Conservation (phyloP, 2,329 filamentous ascomycete genomes). For the Conoideocrella luteorostrata region DNA sequence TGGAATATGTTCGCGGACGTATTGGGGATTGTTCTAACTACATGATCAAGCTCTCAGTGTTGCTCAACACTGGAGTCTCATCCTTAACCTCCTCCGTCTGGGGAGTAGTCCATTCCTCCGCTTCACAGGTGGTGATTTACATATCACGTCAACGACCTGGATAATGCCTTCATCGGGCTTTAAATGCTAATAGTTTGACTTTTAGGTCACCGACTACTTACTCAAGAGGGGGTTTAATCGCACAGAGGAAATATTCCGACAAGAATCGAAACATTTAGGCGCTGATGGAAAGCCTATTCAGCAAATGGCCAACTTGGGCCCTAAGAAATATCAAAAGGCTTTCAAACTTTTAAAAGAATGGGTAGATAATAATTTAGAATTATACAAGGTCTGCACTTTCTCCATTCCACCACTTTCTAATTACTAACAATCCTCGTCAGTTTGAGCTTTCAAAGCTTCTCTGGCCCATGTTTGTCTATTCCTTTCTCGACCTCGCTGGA, state of each 20-base stretch:
- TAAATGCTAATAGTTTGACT: constrained; percentile 9
- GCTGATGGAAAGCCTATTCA: constrained; percentile 72
- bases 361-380: constrained; percentile 85
- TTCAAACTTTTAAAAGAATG: constrained; percentile 71
- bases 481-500: constrained; percentile 71
- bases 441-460: constrained; percentile 82
- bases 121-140: no score
- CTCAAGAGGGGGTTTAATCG: constrained; percentile 90
- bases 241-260: constrained; percentile 86
- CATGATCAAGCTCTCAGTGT: no score
- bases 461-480: constrained; percentile 94
- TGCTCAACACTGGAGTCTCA: no score
- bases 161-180: background rate
- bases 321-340: constrained; percentile 69
- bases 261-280: constrained; percentile 80
- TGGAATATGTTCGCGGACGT: no score
- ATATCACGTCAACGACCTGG: no score
- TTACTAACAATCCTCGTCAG: constrained; percentile 31
- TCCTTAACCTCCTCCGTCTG: no score
- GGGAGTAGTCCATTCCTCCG: no score
- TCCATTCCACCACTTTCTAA: background rate
- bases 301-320: constrained; percentile 61
- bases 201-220: constrained; percentile 81
- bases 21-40: no score
- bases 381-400: constrained; percentile 74